phyloP scores from a whole-genome alignment of 2,329 filamentous ascomycete genomes.

The Ceratocystis colombiana region DNA sequence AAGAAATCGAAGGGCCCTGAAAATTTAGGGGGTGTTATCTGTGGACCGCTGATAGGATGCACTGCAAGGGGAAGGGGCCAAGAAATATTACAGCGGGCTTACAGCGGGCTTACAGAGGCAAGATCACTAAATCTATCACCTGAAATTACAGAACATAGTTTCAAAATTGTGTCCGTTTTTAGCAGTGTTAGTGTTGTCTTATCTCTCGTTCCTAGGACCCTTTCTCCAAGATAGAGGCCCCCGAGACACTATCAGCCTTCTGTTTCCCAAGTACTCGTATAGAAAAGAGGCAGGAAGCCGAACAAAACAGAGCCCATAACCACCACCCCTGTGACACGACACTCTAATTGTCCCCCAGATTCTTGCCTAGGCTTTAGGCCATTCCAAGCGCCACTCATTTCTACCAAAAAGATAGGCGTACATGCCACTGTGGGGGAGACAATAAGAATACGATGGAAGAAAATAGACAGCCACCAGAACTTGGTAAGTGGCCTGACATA shows the following conservation, averaged over 20 bases:
- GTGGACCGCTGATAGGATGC: background rate
- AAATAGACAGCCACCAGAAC: background rate
- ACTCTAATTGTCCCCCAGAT: background rate
- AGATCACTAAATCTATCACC: background rate
- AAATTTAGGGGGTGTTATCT: background rate
- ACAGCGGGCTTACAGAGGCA: background rate
- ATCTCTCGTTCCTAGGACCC: background rate
- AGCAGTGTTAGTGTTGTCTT: background rate
- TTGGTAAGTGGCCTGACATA: conserved; percentile 3
- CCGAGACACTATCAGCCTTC: background rate
- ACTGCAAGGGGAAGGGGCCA: background rate
- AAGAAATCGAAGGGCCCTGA: background rate
- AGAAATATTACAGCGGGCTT: background rate
- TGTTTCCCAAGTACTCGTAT: background rate
- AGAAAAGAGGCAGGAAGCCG: too few species aligned
- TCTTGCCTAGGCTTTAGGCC: background rate
- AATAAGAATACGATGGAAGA: background rate
- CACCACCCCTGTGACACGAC: background rate
- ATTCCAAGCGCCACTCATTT: background rate
- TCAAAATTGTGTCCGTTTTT: background rate
- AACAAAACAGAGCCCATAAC: too few species aligned
- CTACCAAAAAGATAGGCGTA: background rate
- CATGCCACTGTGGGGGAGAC: conserved; percentile 4
- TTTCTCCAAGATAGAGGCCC: background rate
- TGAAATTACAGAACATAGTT: conserved; percentile 1